Evolutionary conservation across 2,329 filamentous ascomycete genomes (phyloP).

Genomic region (Stemphylium beticola): DNA sequence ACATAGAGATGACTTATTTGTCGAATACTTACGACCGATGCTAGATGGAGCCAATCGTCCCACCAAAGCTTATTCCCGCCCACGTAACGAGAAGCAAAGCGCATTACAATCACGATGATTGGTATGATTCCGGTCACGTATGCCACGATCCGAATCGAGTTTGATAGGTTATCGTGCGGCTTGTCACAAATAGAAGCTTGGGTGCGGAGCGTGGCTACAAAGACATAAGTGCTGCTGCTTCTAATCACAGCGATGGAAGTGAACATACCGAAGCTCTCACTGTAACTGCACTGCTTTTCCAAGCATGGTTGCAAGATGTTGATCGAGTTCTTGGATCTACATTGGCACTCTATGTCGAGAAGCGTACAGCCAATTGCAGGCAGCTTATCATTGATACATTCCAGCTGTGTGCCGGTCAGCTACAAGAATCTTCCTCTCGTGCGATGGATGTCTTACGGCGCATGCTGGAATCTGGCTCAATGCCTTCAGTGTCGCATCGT

Average conservation of each 20-base stretch:
- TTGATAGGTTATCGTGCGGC: slow-evolving; percentile 3
- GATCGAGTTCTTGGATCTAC: slow-evolving; percentile 13
- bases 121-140: slow-evolving; percentile 6
- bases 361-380: slow-evolving; percentile 4
- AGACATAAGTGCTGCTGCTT: neutral
- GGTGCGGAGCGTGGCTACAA: neutral
- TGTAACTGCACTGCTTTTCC: slow-evolving; percentile 1
- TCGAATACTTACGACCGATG: slow-evolving; percentile 1
- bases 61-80: slow-evolving; percentile 3
- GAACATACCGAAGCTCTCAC: slow-evolving; percentile 2
- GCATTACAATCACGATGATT: slow-evolving; percentile 6
- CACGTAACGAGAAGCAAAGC: slow-evolving; percentile 6
- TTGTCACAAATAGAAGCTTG: slow-evolving; percentile 6
- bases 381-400: slow-evolving; percentile 5
- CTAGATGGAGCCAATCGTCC: slow-evolving; percentile 10
- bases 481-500: too few relatives aligned
- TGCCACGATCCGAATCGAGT: neutral
- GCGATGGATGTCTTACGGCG: too few relatives aligned
- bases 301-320: slow-evolving; percentile 7
- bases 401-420: neutral
- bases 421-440: too few relatives aligned
- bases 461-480: too few relatives aligned
- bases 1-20: neutral
- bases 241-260: too few relatives aligned
- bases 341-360: slow-evolving; percentile 7